Percentiles rank a stretch among this genome's conserved stretches.
Evolutionary conservation across 768 basidiomycete genomes (phyloP).

Genomic region (Megacollybia marginata): DNA sequence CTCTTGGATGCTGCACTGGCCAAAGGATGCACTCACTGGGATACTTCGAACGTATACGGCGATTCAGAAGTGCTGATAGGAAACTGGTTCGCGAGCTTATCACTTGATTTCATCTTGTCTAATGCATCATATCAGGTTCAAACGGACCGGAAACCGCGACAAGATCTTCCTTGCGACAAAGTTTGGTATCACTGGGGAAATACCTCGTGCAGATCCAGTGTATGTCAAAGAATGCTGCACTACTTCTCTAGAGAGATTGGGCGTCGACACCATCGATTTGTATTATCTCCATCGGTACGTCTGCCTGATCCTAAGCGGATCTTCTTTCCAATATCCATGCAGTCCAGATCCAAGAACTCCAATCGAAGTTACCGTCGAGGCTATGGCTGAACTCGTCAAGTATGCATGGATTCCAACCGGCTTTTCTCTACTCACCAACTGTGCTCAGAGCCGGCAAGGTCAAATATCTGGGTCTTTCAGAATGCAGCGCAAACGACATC

Average conservation of each 20-base stretch:
- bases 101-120: background rate
- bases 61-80: slow-evolving; percentile 38
- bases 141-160: slow-evolving; percentile 33
- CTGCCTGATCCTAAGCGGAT: background rate
- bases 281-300: slow-evolving; percentile 31
- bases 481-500: slow-evolving; percentile 33
- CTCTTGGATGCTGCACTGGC: slow-evolving; percentile 36
- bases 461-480: slow-evolving; percentile 46
- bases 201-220: slow-evolving; percentile 25
- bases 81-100: slow-evolving; percentile 23
- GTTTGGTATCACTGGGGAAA: slow-evolving; percentile 27
- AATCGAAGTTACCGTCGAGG: slow-evolving; percentile 25
- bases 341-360: slow-evolving; percentile 17
- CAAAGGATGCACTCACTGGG: slow-evolving; percentile 38
- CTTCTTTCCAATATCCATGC: background rate
- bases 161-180: slow-evolving; percentile 53
- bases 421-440: background rate
- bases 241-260: slow-evolving; percentile 24
- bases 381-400: slow-evolving; percentile 30
- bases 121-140: slow-evolving; percentile 30
- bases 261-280: slow-evolving; percentile 28
- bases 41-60: slow-evolving; percentile 35
- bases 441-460: slow-evolving; percentile 31
- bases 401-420: slow-evolving; percentile 11
- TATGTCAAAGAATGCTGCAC: slow-evolving; percentile 27